Evolutionary conservation across 78 protist genomes (phyloP).

Genomic region (Dictyostelium intermedium): DNA sequence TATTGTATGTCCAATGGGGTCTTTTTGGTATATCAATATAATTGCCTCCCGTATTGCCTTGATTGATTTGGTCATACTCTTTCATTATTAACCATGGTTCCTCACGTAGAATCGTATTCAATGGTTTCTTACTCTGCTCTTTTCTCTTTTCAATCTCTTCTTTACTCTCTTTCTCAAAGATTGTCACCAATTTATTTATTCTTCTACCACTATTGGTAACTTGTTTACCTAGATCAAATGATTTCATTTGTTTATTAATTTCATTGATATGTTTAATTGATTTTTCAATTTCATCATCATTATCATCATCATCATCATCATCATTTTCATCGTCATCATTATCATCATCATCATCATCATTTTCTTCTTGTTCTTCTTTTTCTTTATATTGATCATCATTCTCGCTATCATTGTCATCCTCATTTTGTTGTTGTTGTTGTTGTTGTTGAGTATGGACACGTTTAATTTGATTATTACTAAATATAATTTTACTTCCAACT

Average conservation of each 20-base stretch:
- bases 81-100: slow-evolving; percentile 64
- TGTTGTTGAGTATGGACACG: background rate
- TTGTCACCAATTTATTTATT: slow-evolving; percentile 40
- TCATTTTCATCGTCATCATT: background rate
- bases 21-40: slow-evolving; percentile 83
- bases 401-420: background rate
- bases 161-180: slow-evolving; percentile 64
- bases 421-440: background rate
- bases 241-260: background rate
- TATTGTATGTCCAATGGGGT: slow-evolving; percentile 72
- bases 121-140: slow-evolving; percentile 15
- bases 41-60: background rate
- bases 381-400: background rate
- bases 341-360: background rate
- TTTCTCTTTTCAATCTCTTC: slow-evolving; percentile 75
- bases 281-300: slow-evolving; percentile 25
- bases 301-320: background rate
- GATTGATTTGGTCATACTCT: slow-evolving; percentile 4
- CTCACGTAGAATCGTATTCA: slow-evolving; percentile 13
- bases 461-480: background rate
- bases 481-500: background rate
- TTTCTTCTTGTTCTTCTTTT: background rate
- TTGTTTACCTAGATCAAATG: background rate
- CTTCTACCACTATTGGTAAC: slow-evolving; percentile 2
- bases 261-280: background rate